Conservation (phyloP, 768 basidiomycete genomes). For the Tephrocybe sp. region DNA sequence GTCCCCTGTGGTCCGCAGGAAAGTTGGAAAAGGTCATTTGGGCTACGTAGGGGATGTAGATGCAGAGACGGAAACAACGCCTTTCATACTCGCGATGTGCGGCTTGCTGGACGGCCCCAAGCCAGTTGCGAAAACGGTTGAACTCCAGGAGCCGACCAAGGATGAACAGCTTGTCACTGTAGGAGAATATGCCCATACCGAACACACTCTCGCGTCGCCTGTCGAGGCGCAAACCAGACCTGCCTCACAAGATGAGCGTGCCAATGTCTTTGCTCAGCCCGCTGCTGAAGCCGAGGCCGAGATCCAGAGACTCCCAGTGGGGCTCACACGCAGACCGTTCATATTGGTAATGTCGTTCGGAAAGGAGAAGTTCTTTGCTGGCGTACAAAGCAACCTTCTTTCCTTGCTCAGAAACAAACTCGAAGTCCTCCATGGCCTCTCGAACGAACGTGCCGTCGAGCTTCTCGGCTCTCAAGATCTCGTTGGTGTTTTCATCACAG, state of each 20-base stretch:
- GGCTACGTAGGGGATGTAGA: slow-evolving; percentile 47
- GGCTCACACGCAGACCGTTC: slow-evolving; percentile 16
- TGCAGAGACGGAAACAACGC: slow-evolving; percentile 33
- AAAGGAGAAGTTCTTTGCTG: slow-evolving; percentile 14
- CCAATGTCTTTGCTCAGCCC: neutral
- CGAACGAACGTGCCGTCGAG: slow-evolving; percentile 20
- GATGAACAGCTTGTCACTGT: too few species aligned
- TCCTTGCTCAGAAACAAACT: slow-evolving; percentile 13
- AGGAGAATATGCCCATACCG: too few species aligned
- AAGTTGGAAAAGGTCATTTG: slow-evolving; percentile 32
- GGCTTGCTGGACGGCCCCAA: slow-evolving; percentile 25
- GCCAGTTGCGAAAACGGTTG: neutral
- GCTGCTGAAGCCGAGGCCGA: neutral
- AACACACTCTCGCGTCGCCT: too few species aligned
- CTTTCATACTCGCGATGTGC: slow-evolving; percentile 36
- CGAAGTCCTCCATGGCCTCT: slow-evolving; percentile 24
- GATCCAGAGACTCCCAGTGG: neutral
- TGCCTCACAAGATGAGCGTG: neutral
- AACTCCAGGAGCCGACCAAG: too few species aligned
- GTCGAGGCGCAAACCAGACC: neutral
- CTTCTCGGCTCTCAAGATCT: slow-evolving; percentile 25
- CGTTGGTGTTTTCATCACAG: slow-evolving; percentile 28
- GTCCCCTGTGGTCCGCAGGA: slow-evolving; percentile 31
- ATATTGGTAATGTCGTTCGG: slow-evolving; percentile 20
- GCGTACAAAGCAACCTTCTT: slow-evolving; percentile 17